Percentiles rank a stretch among this genome's conserved stretches.
These are phyloP conservation scores for Solanum piurae DNA, from an alignment of 257 asterid genomes.

Conservation along the genomic window DNA sequence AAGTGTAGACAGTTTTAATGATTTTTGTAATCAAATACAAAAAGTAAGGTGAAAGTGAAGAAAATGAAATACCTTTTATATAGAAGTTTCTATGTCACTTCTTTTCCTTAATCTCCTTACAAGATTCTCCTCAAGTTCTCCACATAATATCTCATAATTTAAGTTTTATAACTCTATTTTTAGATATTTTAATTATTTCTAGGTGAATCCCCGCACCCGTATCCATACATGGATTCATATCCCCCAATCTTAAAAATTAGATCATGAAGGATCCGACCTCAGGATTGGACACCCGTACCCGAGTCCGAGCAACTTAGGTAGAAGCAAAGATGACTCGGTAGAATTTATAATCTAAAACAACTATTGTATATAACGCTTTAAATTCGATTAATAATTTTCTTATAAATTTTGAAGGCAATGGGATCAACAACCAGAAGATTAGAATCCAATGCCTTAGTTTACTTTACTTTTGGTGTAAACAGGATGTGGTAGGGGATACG, in stretches of 20 bases:
- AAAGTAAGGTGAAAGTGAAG: too few species aligned
- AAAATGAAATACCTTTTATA: too few species aligned
- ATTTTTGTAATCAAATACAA: too few species aligned
- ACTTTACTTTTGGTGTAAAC: neutral
- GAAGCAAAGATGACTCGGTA: neutral
- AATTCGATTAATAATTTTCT: neutral
- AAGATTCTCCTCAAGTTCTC: too few species aligned
- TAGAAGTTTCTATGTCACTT: too few species aligned
- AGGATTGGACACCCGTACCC: neutral
- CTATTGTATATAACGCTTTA: neutral
- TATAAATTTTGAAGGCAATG: neutral
- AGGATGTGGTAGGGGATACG: neutral
- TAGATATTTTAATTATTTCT: too few species aligned
- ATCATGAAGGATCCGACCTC: neutral
- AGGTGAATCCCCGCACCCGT: too few species aligned
- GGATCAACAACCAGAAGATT: neutral
- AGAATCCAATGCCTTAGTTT: neutral
- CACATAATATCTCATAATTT: too few species aligned
- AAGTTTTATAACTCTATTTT: too few species aligned
- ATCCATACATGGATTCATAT: neutral
- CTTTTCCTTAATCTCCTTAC: too few species aligned
- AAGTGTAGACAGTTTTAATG: neutral
- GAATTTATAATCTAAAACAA: neutral
- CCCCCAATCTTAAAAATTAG: neutral
- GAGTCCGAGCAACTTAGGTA: neutral